phyloP scores from a whole-genome alignment of 1,284 basidiomycete species.

The Trichosporon ovoides region DNA sequence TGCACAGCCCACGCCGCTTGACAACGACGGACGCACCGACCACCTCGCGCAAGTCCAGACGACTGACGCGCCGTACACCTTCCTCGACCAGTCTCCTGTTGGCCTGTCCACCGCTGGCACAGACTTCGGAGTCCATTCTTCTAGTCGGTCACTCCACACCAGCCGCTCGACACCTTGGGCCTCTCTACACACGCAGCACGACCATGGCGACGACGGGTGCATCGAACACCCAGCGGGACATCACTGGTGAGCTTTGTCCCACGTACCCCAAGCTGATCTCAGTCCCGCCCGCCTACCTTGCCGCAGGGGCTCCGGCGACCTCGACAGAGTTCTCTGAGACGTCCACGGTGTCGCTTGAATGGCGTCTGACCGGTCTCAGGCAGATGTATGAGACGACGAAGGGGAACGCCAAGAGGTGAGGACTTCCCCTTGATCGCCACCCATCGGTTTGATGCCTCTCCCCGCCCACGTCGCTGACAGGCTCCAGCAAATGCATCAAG shows the following conservation, averaged over 20 bases:
- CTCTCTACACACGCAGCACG: too few species aligned
- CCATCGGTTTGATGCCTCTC: not conserved
- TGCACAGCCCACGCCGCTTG: too few species aligned
- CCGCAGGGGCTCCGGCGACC: not conserved
- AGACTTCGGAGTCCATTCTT: too few species aligned
- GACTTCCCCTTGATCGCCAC: not conserved
- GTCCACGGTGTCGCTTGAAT: slow-evolving; percentile 64
- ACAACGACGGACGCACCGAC: too few species aligned
- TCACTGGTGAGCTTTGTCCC: not conserved
- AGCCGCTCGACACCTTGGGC: too few species aligned
- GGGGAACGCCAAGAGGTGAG: slow-evolving; percentile 47
- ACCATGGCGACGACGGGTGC: not conserved
- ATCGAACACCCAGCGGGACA: not conserved
- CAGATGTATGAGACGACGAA: slow-evolving; percentile 63
- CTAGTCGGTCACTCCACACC: too few species aligned
- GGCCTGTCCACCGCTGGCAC: too few species aligned
- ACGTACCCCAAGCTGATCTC: not conserved
- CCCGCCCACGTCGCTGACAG: not conserved
- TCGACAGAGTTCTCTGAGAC: slow-evolving; percentile 54
- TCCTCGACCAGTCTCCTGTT: too few species aligned
- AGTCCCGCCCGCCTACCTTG: not conserved
- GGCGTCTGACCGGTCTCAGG: slow-evolving; percentile 64
- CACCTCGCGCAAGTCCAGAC: too few species aligned
- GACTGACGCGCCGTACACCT: too few species aligned
- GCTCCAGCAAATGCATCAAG: slow-evolving; percentile 46